Evolutionary conservation across 768 basidiomycete genomes (phyloP), one percentile per base, ranked within the genome.

Genomic region (Imleria badia): DNA sequence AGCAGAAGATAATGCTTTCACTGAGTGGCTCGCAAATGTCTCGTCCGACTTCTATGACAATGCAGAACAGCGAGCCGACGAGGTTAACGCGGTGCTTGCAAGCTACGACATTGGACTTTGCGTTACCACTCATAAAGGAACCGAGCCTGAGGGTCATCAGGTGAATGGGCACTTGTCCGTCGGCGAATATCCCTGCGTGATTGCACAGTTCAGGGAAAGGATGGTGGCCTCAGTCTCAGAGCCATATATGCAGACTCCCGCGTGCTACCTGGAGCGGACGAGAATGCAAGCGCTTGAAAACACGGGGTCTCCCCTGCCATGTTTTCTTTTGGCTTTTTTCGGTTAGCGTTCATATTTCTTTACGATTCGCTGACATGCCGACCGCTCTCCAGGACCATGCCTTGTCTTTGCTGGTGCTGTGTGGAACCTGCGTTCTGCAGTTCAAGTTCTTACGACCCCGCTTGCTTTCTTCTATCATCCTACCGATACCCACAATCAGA

Each of bases 331-430:
- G n/a, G n/a, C n/a, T n/a, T n/a, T n/a, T n/a, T n/a, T 44, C 30
- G 43, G 26, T 40, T 40, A 14, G 39, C 22, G 10, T 22, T 40
- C 20, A 13, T 1, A 6, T 40, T 20, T n/a, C n/a, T n/a, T n/a
- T n/a, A n/a, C n/a, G n/a, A n/a, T n/a, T n/a, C n/a, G n/a, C n/a
- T n/a, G n/a, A n/a, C n/a, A n/a, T n/a, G n/a, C n/a, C n/a, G n/a
- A n/a, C n/a, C n/a, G n/a, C n/a, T n/a, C 30, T 50, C 17, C 30
- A 71, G 70, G 69, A 17, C 51, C 70, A 38, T 49, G 57, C 35
- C 54, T 74, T 23, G 40, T 62, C 41, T 67, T 72, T 41, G 64
- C 68, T 14, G 64, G 68, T 36, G 65, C 65, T 5, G 55, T 53
- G 5, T 70, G 62, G 62, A 68, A 60, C 33, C 42, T 61, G 29